A percentile compares a stretch with the other conserved stretches of the same genome.
These are phyloP conservation scores for Mucor racemosus DNA, from an alignment of 371 early-diverging fungal genomes.

Conservation along the genomic window DNA sequence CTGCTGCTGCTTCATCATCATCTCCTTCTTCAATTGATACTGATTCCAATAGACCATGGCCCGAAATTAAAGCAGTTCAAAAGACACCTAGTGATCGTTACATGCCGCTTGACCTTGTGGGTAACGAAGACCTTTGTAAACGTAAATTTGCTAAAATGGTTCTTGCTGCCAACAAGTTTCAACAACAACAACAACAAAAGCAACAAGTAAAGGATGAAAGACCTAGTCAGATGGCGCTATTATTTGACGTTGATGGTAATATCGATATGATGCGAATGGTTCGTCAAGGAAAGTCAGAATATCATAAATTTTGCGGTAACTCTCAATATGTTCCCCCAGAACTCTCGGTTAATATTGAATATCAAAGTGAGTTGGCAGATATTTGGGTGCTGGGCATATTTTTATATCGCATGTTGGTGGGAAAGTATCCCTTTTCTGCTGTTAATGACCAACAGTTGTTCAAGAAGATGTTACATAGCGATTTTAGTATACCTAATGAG, in stretches of 20 bases:
- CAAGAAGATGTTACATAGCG: conserved; percentile 43
- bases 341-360: conserved; percentile 23
- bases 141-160: conserved; percentile 46
- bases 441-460: conserved; percentile 43
- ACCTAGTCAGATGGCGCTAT: conserved; percentile 33
- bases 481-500: conserved; percentile 42
- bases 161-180: conserved; percentile 33
- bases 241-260: conserved; percentile 40
- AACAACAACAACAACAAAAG: conserved; percentile 15
- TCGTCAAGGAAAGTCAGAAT: conserved; percentile 31
- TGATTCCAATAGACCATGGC: conserved; percentile 17
- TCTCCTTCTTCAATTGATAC: neutral
- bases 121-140: conserved; percentile 40
- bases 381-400: conserved; percentile 53
- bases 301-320: conserved; percentile 39
- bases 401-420: conserved; percentile 46
- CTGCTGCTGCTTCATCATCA: neutral
- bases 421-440: conserved; percentile 46
- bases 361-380: conserved; percentile 37
- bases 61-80: conserved; percentile 17
- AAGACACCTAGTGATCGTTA: conserved; percentile 26
- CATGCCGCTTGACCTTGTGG: conserved; percentile 25
- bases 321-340: conserved; percentile 51
- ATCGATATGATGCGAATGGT: conserved; percentile 33
- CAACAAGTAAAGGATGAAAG: conserved; percentile 10